These are phyloP conservation scores for Beauveria sp. DNA, from an alignment of 2,329 filamentous ascomycete species.

Conservation along the genomic window DNA sequence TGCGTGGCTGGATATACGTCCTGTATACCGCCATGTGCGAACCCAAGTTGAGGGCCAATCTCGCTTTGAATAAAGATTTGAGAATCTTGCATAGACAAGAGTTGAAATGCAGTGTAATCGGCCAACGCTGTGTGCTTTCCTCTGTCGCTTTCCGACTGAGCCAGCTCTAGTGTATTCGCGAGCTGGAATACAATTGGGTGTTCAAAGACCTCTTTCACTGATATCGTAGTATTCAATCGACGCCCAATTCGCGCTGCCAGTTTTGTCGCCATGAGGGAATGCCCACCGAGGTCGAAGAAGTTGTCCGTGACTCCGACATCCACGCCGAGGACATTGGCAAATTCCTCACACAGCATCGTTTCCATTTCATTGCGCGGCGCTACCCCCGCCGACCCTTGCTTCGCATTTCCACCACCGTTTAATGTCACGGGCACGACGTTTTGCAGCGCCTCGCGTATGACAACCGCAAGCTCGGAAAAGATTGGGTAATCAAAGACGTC, in stretches of 20 bases:
- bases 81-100: not conserved
- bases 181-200: not conserved
- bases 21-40: not conserved
- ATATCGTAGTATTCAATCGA: not conserved
- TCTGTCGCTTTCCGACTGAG: not conserved
- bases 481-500: too few species aligned
- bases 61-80: not conserved
- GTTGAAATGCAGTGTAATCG: not conserved
- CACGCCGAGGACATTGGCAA: not conserved
- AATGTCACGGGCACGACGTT: too few species aligned
- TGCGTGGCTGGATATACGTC: not conserved
- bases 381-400: too few species aligned
- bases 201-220: not conserved
- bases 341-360: too few species aligned
- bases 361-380: too few species aligned
- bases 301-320: slow-evolving; percentile 11
- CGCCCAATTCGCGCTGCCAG: slow-evolving; percentile 9
- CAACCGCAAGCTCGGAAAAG: too few species aligned
- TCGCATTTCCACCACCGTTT: too few species aligned
- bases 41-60: not conserved
- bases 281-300: slow-evolving; percentile 14
- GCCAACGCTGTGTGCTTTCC: not conserved
- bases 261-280: not conserved
- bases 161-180: too few species aligned
- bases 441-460: too few species aligned